Conservation (phyloP, 1,139 yeast species). For the Magnusiomyces sp. region DNA sequence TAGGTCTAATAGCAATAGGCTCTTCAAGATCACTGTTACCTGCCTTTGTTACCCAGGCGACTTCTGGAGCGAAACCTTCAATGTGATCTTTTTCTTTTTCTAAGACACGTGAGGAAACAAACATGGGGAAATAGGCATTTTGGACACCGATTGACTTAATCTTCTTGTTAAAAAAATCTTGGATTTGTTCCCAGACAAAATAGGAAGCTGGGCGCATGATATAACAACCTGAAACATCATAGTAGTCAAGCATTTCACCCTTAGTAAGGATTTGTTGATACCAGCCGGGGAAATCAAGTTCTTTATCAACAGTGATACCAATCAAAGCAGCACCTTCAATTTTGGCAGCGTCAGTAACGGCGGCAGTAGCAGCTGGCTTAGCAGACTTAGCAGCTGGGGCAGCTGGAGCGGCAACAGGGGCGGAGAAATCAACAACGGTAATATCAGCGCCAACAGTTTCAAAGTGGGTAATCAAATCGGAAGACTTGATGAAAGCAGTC, state of each 20-base stretch:
- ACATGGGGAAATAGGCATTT: slow-evolving; percentile 98
- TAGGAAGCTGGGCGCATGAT: slow-evolving; percentile 95
- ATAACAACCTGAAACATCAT: slow-evolving; percentile 98
- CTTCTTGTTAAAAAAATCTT: slow-evolving; percentile 69
- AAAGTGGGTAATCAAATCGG: slow-evolving; percentile 46
- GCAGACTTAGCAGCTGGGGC: slow-evolving; percentile 31
- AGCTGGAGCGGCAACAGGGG: slow-evolving; percentile 38
- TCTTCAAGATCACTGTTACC: slow-evolving; percentile 92
- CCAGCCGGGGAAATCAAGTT: slow-evolving; percentile 92
- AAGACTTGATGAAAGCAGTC: slow-evolving; percentile 45
- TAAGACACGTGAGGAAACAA: slow-evolving; percentile 83
- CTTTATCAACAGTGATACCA: slow-evolving; percentile 93
- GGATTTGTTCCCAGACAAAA: slow-evolving; percentile 90
- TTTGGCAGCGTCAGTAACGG: slow-evolving; percentile 31
- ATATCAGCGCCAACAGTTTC: slow-evolving; percentile 55
- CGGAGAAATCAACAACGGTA: slow-evolving; percentile 48
- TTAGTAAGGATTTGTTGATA: slow-evolving; percentile 91
- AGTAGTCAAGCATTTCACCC: slow-evolving; percentile 97
- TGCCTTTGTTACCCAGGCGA: slow-evolving; percentile 98
- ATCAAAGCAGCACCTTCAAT: slow-evolving; percentile 86
- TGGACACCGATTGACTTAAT: slow-evolving; percentile 87
- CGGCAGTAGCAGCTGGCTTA: slow-evolving; percentile 5
- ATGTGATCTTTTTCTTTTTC: slow-evolving; percentile 98
- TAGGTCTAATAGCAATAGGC: slow-evolving; percentile 98
- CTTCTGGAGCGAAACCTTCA: slow-evolving; percentile 99